Evolutionary conservation across 2,329 filamentous ascomycete genomes (phyloP).

Genomic region (Aspergillus ustus): DNA sequence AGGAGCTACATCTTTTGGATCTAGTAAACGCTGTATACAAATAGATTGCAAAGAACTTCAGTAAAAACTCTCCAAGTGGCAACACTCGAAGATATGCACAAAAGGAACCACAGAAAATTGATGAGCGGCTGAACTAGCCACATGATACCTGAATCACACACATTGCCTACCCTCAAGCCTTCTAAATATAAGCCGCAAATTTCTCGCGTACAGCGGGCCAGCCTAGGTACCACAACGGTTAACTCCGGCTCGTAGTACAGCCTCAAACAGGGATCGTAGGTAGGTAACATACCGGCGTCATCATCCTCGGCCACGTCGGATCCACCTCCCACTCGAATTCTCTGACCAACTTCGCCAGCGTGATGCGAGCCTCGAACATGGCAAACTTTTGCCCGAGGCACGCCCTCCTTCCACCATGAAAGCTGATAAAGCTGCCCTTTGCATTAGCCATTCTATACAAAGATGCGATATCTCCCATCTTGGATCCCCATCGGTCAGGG

Average conservation of each 20-base stretch:
- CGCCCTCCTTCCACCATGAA: not conserved
- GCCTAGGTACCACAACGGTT: not conserved
- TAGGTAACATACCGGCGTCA: not conserved
- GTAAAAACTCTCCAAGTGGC: too few relatives aligned
- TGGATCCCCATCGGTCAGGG: constrained; percentile 47
- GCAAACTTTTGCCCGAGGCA: not conserved
- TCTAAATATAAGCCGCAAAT: not conserved
- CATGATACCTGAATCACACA: too few relatives aligned
- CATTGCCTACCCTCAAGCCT: not conserved
- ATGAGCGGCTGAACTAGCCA: too few relatives aligned
- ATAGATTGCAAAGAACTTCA: too few relatives aligned
- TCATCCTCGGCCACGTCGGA: not conserved
- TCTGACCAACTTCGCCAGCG: not conserved
- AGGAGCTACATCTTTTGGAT: too few relatives aligned
- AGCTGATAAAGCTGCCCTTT: not conserved
- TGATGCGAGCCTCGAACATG: not conserved
- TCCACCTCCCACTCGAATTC: not conserved
- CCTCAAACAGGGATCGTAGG: too few relatives aligned
- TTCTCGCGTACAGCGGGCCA: not conserved
- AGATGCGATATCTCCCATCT: not conserved
- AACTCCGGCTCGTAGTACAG: too few relatives aligned
- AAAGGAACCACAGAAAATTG: too few relatives aligned
- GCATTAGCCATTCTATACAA: not conserved
- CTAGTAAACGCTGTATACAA: too few relatives aligned
- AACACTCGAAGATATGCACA: too few relatives aligned